Base-by-base conservation (phyloP, 352 stramenopile species). In the Aphanomyces invadans region DNA sequence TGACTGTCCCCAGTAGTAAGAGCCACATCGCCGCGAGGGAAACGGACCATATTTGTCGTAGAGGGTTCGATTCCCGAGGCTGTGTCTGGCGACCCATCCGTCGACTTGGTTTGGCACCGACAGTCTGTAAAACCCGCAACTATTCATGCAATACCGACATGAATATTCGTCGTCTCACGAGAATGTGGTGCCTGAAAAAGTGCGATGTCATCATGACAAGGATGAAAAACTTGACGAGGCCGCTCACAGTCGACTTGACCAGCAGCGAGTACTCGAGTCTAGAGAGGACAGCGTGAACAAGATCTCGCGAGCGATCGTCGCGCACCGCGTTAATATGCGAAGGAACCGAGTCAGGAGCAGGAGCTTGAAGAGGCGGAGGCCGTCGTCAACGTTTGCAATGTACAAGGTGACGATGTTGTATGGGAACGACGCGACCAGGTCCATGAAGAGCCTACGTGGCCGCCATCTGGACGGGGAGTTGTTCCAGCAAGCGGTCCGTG, bases 141-240 rank as follows among this genome's bases (percentile, higher is more conserved):
- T 87, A 31, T 9, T 17, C 54, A 26, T 26, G n/a, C n/a, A n/a
- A n/a, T n/a, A n/a, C n/a, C n/a, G n/a, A n/a, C n/a, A n/a, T n/a
- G n/a, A n/a, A n/a, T n/a, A n/a, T n/a, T n/a, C n/a, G n/a, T n/a
- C 21, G 23, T 15, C 11, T 51, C 2, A 42, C 10, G n/a, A n/a
- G n/a, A 28, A 12, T 52, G n/a, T 36, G 10, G 7, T 70, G 75
- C 77, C 82, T 88, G 71, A 89, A 81, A 79, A 81, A 91, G 45
- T 91, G 83, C 9, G 83, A 91, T 12, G 82, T 87, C 44, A 89
- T 86, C 28, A 71, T 81, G 25, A 91, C 83, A 21, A 91, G 73
- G 63, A 91, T 73, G 51, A 74, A 87, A 69, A 89, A 91, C 62
- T 91, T 91, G 69, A 87, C 75, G 45, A 91, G 69, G 29, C 79